Evolutionary conservation across 139 green algal species (phyloP).

Genomic region (Mesotaenium endlicherianum): DNA sequence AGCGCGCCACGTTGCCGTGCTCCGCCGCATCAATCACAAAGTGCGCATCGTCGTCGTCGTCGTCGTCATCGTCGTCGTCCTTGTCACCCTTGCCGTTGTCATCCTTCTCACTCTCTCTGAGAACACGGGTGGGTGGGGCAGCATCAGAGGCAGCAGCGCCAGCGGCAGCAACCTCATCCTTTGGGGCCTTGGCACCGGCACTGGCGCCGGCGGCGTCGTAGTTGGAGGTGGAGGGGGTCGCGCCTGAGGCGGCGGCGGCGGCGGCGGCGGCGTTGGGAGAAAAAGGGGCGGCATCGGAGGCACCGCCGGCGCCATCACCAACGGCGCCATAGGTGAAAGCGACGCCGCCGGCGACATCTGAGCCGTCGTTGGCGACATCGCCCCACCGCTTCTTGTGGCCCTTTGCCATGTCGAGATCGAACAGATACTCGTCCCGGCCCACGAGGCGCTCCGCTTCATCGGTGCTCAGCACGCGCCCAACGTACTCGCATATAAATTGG

Average conservation of each 20-base stretch:
- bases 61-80: background rate
- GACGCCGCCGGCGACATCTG: background rate
- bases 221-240: background rate
- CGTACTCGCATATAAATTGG: constrained; percentile 51
- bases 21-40: constrained; percentile 47
- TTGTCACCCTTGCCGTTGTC: background rate
- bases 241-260: no score
- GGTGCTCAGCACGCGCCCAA: constrained; percentile 28
- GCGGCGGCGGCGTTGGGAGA: background rate
- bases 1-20: constrained; percentile 69
- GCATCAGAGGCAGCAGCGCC: no score
- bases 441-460: constrained; percentile 26
- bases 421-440: constrained; percentile 50
- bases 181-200: background rate
- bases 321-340: background rate
- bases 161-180: no score
- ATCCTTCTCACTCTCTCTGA: background rate
- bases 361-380: background rate
- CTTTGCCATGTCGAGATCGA: constrained; percentile 42
- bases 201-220: background rate
- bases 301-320: background rate
- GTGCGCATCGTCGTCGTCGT: constrained; percentile 10
- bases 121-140: no score
- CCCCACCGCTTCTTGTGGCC: constrained; percentile 22
- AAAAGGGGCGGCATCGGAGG: no score